phyloP scores from a whole-genome alignment of 1,284 basidiomycete species.

The Melampsora americana region DNA sequence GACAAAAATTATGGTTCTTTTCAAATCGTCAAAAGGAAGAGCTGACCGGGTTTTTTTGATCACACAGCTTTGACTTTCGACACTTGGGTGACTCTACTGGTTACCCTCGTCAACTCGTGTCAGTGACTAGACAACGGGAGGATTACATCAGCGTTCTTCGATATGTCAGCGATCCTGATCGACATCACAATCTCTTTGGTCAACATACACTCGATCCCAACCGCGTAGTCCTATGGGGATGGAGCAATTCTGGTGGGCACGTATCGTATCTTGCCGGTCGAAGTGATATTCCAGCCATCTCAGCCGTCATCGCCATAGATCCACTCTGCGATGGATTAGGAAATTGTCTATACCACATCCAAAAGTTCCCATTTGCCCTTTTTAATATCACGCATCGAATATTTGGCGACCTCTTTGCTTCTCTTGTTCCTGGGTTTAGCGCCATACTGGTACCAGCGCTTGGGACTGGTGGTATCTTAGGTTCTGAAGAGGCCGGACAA shows the following conservation, averaged over 20 bases:
- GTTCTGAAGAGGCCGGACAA: slow-evolving; percentile 13
- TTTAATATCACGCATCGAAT: slow-evolving; percentile 12
- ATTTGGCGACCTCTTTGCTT: slow-evolving; percentile 11
- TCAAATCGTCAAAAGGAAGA: too few relatives aligned
- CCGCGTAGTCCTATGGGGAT: slow-evolving; percentile 25
- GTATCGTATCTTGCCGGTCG: slow-evolving; percentile 19
- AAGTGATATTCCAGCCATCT: slow-evolving; percentile 16
- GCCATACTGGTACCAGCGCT: slow-evolving; percentile 8
- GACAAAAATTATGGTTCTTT: too few relatives aligned
- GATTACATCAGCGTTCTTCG: slow-evolving; percentile 27
- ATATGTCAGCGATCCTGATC: slow-evolving; percentile 13
- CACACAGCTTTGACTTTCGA: slow-evolving; percentile 29
- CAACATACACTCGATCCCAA: slow-evolving; percentile 1
- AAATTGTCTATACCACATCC: slow-evolving; percentile 14
- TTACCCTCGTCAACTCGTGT: slow-evolving; percentile 22
- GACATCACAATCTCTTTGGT: neutral
- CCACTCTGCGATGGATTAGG: slow-evolving; percentile 20
- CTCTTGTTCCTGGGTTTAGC: neutral
- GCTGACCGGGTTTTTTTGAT: neutral
- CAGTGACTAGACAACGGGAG: slow-evolving; percentile 5
- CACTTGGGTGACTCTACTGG: slow-evolving; percentile 31
- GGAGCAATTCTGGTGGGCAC: slow-evolving; percentile 35
- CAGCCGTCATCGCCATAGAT: slow-evolving; percentile 28
- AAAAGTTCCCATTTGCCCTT: neutral
- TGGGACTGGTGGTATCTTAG: slow-evolving; percentile 10